A percentile compares a stretch with the other conserved stretches of the same genome.
phyloP scores from a whole-genome alignment of 2,329 filamentous ascomycete species.

The Alternaria gaisen region DNA sequence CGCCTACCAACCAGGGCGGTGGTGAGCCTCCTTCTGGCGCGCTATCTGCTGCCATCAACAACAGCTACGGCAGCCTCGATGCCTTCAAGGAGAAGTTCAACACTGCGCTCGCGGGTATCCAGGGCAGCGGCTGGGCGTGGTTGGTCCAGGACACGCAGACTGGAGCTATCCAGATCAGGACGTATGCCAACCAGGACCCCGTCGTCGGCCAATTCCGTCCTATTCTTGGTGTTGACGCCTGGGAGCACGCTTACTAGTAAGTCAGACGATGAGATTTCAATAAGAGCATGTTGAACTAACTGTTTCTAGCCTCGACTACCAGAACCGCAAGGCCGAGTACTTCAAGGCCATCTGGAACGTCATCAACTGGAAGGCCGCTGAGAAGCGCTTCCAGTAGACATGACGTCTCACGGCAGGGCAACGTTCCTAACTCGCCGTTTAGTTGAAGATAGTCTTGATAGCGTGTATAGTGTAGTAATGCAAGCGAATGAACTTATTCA shows the following conservation, averaged over 20 bases:
- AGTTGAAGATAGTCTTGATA: neutral
- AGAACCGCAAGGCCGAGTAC: slow-evolving; percentile 97
- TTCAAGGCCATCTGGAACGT: slow-evolving; percentile 94
- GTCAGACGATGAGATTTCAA: accelerated
- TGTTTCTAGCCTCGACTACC: slow-evolving; percentile 73
- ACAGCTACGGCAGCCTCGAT: slow-evolving; percentile 66
- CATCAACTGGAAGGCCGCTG: slow-evolving; percentile 92
- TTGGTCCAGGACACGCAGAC: slow-evolving; percentile 70
- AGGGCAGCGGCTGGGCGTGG: slow-evolving; percentile 72
- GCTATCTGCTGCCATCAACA: slow-evolving; percentile 66
- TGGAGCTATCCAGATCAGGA: slow-evolving; percentile 68
- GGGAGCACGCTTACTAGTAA: slow-evolving; percentile 73
- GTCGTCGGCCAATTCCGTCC: slow-evolving; percentile 84
- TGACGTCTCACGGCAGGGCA: neutral
- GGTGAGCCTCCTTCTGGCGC: slow-evolving; percentile 69
- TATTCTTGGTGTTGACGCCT: slow-evolving; percentile 88
- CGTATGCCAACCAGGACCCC: slow-evolving; percentile 88
- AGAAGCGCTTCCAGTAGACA: slow-evolving; percentile 71
- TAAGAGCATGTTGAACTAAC: neutral
- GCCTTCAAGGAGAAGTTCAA: slow-evolving; percentile 71
- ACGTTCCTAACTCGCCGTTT: slow-evolving; percentile 11
- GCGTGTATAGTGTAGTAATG: slow-evolving; percentile 15
- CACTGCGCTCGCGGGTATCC: slow-evolving; percentile 69
- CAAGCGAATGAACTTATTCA: neutral
- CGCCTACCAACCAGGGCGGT: slow-evolving; percentile 72